Evolutionary conservation across 768 basidiomycete species (phyloP).

Genomic region (Hydnomerulius pinastri): DNA sequence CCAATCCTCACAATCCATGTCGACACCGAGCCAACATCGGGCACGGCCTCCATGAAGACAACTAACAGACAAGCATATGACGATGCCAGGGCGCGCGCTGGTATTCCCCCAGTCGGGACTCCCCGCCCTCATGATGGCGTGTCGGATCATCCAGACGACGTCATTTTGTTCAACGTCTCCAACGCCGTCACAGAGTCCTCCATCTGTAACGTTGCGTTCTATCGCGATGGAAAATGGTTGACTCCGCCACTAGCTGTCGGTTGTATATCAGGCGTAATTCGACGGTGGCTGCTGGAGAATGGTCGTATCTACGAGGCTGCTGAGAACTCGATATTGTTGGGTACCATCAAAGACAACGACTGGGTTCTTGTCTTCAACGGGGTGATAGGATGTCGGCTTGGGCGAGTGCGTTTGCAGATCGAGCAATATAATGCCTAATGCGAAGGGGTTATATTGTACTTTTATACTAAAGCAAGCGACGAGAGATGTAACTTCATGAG

Average conservation of each 20-base stretch:
- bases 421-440: not conserved
- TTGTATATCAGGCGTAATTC: conserved; percentile 71
- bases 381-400: conserved; percentile 68
- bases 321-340: conserved; percentile 42
- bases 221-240: conserved; percentile 57
- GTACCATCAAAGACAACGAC: conserved; percentile 53
- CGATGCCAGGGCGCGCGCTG: conserved; percentile 59
- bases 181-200: conserved; percentile 62
- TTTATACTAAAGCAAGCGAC: conserved; percentile 5
- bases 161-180: conserved; percentile 60
- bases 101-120: conserved; percentile 37
- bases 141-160: conserved; percentile 44
- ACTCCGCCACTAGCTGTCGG: conserved; percentile 64
- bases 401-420: conserved; percentile 23
- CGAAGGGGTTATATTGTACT: conserved; percentile 11
- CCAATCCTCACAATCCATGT: conserved; percentile 49
- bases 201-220: conserved; percentile 72
- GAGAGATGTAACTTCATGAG: not conserved
- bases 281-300: conserved; percentile 68
- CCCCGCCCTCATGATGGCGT: not conserved
- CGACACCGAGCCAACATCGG: conserved; percentile 55
- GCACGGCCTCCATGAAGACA: conserved; percentile 66
- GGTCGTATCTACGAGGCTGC: conserved; percentile 54
- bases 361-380: conserved; percentile 73
- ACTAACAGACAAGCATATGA: conserved; percentile 62